phyloP scores from a whole-genome alignment of 371 early-diverging fungal genomes.

The Mortierella sp. region DNA sequence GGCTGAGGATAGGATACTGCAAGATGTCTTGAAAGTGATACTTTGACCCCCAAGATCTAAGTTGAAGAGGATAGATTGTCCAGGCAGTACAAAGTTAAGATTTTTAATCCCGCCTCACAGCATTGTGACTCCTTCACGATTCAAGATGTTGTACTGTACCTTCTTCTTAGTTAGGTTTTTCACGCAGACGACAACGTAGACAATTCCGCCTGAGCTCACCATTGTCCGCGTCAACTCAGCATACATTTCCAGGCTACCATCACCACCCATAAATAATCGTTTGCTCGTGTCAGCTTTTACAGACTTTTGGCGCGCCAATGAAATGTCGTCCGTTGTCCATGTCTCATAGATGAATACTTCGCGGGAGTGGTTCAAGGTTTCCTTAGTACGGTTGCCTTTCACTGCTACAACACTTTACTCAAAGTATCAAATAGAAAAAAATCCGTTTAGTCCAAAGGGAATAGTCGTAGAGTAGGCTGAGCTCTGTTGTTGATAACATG shows the following conservation, averaged over 20 bases:
- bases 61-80: background rate
- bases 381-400: constrained; percentile 41
- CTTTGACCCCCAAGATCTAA: constrained; percentile 50
- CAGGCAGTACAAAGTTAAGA: background rate
- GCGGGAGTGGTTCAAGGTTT: constrained; percentile 36
- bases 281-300: constrained; percentile 52
- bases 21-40: constrained; percentile 43
- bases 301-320: constrained; percentile 33
- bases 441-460: too few species aligned
- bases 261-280: constrained; percentile 51
- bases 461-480: too few species aligned
- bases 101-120: background rate
- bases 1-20: constrained; percentile 12
- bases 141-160: constrained; percentile 10
- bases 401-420: constrained; percentile 28
- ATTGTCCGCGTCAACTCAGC: constrained; percentile 46
- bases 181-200: constrained; percentile 46
- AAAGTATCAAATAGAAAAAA: too few species aligned
- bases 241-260: constrained; percentile 46
- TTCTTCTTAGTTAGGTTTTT: constrained; percentile 52
- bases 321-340: constrained; percentile 52
- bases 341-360: constrained; percentile 52
- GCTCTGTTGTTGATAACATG: background rate
- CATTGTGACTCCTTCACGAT: background rate
- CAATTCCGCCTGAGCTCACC: constrained; percentile 53